Evolutionary conservation across 192 early-diverging fungal species (phyloP).

Genomic region (Linderina pennispora): DNA sequence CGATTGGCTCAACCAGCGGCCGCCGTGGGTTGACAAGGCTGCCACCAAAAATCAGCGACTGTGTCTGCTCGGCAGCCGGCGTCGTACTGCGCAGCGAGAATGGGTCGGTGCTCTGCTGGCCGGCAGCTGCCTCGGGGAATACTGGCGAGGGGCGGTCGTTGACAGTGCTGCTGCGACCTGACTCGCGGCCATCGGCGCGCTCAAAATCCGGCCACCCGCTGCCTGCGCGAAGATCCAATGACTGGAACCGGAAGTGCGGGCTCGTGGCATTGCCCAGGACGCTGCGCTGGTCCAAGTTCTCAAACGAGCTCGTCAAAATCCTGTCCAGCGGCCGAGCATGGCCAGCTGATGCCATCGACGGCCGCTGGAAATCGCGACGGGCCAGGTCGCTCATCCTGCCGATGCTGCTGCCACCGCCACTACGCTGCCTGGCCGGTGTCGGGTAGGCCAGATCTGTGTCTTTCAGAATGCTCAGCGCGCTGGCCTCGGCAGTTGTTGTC

Average conservation of each 20-base stretch:
- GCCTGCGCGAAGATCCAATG: conserved; percentile 3
- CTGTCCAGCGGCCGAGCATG: conserved; percentile 3
- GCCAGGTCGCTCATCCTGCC: not conserved
- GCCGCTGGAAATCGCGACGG: conserved; percentile 2
- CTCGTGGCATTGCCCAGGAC: not conserved
- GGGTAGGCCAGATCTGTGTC: conserved; percentile 45
- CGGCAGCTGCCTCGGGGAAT: conserved; percentile 6
- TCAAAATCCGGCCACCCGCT: conserved; percentile 8
- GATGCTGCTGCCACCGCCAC: too few relatives aligned
- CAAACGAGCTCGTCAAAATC: not conserved
- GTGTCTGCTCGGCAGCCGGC: conserved; percentile 26
- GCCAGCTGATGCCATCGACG: not conserved
- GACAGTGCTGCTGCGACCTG: conserved; percentile 18
- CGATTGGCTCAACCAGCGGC: conserved; percentile 36
- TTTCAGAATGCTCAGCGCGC: conserved; percentile 44
- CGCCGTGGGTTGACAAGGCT: conserved; percentile 1
- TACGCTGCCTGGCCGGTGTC: conserved; percentile 19
- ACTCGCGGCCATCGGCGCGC: conserved; percentile 3
- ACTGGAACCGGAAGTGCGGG: conserved; percentile 9
- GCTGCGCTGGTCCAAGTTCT: not conserved
- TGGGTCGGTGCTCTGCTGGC: conserved; percentile 4
- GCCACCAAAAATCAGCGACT: conserved; percentile 18
- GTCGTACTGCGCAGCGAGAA: conserved; percentile 21
- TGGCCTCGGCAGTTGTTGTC: conserved; percentile 37
- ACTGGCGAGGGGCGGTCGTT: conserved; percentile 13